Evolutionary conservation across 306 rosid genomes (phyloP).

Genomic region (Vachellia collinsii): DNA sequence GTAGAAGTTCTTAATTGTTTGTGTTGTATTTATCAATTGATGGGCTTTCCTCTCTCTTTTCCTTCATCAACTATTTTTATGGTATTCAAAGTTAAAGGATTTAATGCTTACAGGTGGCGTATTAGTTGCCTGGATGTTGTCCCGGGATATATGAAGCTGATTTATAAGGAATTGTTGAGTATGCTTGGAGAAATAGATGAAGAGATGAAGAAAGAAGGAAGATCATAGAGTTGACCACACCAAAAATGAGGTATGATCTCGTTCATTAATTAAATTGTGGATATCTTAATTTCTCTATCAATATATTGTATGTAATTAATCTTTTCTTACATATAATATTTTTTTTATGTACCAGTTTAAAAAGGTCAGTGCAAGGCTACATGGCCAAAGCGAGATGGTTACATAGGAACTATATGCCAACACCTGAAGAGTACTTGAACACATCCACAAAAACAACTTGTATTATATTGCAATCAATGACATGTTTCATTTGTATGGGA

Average conservation of each 20-base stretch:
- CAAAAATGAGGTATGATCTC: constrained; percentile 25
- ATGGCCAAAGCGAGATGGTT: neutral
- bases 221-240: constrained; percentile 25
- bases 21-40: too few relatives aligned
- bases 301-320: too few relatives aligned
- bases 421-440: neutral
- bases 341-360: neutral
- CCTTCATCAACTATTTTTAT: too few relatives aligned
- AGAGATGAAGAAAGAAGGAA: neutral
- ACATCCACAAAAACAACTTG: neutral
- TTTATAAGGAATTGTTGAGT: constrained; percentile 7
- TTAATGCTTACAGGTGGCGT: constrained; percentile 6
- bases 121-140: neutral
- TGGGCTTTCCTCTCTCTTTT: too few relatives aligned
- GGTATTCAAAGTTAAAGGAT: neutral
- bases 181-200: constrained; percentile 32
- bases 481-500: neutral
- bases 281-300: neutral
- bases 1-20: too few relatives aligned
- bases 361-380: neutral
- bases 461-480: neutral
- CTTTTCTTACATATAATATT: neutral
- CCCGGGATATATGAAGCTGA: neutral
- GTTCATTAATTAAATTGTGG: neutral
- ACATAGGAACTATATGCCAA: neutral